These are phyloP conservation scores for Cyclotella cryptica DNA, from an alignment of 108 stramenopile species.

Conservation along the genomic window DNA sequence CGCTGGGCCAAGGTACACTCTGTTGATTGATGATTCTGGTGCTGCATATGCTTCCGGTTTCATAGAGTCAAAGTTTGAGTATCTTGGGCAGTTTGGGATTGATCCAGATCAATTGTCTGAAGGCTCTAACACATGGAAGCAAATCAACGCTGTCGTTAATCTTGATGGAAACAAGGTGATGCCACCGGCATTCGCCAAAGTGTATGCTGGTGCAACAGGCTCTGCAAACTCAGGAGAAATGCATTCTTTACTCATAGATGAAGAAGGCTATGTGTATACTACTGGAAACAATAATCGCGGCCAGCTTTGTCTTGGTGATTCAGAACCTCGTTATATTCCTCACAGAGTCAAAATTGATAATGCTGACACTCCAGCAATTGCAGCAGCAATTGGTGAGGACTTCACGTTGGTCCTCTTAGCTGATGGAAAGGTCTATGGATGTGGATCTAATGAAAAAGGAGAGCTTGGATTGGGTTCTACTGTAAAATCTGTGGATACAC, in stretches of 20 bases:
- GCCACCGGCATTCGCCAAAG: conserved; percentile 20
- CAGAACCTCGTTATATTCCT: conserved; percentile 4
- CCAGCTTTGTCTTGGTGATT: conserved; percentile 33
- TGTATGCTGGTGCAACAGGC: conserved; percentile 22
- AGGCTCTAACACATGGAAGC: conserved; percentile 10
- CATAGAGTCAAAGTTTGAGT: conserved; percentile 1
- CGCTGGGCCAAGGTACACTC: conserved; percentile 15
- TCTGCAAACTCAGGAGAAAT: conserved; percentile 40
- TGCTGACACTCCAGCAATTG: conserved; percentile 27
- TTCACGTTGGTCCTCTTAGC: conserved; percentile 31
- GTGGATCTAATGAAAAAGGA: conserved; percentile 46
- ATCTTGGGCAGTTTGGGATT: background rate
- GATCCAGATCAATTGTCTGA: background rate
- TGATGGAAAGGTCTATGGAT: conserved; percentile 45
- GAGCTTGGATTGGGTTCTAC: conserved; percentile 47
- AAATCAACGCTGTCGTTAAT: conserved; percentile 20
- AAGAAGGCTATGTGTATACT: conserved; percentile 29
- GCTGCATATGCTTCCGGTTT: conserved; percentile 14
- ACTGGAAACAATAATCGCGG: conserved; percentile 29
- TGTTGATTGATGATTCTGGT: conserved; percentile 6
- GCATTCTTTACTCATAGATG: conserved; percentile 33
- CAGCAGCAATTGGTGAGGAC: conserved; percentile 37
- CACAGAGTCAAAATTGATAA: conserved; percentile 8
- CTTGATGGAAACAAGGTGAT: background rate
- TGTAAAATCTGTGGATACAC: conserved; percentile 6